A percentile compares a stretch with the other conserved stretches of the same genome.
phyloP scores from a whole-genome alignment of 192 early-diverging fungal species.

The Diversispora epigaea region DNA sequence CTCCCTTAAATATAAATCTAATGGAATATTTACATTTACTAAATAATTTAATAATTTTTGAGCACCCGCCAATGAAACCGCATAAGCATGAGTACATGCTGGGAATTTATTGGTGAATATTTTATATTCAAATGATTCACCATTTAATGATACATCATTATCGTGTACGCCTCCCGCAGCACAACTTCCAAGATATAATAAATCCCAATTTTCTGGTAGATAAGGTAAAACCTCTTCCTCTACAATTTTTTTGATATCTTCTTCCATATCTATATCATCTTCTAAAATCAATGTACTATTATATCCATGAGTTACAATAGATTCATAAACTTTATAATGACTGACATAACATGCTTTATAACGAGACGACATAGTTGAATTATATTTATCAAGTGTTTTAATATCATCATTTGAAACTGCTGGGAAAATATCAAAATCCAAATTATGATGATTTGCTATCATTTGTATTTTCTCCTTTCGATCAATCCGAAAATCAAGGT shows the following conservation, averaged over 20 bases:
- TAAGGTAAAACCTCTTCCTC: background rate
- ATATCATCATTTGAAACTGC: background rate
- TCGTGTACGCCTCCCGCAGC: background rate
- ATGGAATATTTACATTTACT: background rate
- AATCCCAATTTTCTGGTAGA: background rate
- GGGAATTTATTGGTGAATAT: background rate
- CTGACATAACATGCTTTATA: slow-evolving; percentile 1
- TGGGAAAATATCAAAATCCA: background rate
- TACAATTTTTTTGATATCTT: background rate
- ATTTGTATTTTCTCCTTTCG: background rate
- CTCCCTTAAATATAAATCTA: background rate
- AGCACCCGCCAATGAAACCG: background rate
- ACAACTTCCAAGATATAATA: slow-evolving; percentile 8
- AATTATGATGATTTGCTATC: background rate
- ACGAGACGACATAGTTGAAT: background rate
- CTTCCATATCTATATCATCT: slow-evolving; percentile 3
- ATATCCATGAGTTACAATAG: background rate
- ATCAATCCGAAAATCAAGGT: background rate
- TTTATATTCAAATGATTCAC: background rate
- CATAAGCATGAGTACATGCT: slow-evolving; percentile 8
- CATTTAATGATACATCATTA: background rate
- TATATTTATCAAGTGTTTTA: background rate
- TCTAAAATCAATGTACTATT: slow-evolving; percentile 4
- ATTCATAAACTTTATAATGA: slow-evolving; percentile 8
- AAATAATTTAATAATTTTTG: background rate